Base-by-base conservation (phyloP, 2,329 filamentous ascomycete genomes). In the Escovopsis weberi region DNA sequence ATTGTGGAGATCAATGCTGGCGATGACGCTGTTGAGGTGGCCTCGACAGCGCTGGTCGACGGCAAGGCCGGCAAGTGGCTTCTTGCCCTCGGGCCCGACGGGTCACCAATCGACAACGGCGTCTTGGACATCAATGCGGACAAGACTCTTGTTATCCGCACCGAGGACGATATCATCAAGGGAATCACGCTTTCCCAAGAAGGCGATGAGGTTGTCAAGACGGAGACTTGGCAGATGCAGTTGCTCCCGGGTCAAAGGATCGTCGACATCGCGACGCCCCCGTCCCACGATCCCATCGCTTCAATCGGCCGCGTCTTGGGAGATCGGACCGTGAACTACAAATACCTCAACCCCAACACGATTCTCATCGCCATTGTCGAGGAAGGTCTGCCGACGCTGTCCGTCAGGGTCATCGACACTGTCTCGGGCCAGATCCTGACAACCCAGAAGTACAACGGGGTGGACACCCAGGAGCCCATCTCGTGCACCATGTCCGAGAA, bases 261-360 rank as follows among this genome's bases (percentile, higher is more conserved):
- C 42, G 66, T 80, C 6, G 67, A 72, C 37, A 69, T 91, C 34
- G 80, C 79, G 2, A 71, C 79, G 15, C 74, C 80, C 39, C 79
- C 85, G 9, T 57, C 73, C 2, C 82, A 89, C 49, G 88, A 98
- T 52, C 86, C 86, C 0, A 80, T 96, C 39, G 89, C 91, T 3
- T 96, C 91, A 1, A 94, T 98, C 52, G 91, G 91, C 9, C 86
- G 85, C 45, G 91, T 96, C 2, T 74, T 98, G 19, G 88, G 87
- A 26, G 83, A 98, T 55, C 78, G 91, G 37, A 80, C 80, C n/a
- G 91, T 98, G 39, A 75, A 89, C 48, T 98, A 98, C 75, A 98
- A 98, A 65, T 96, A 96, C 58, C 67, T 98, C 35, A 94, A 93
- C 64, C 78, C 85, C 0, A 95, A 94, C 61, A 74, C 85, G 6